Percentiles rank a stretch among this genome's conserved stretches.
These are phyloP conservation scores for Drechslera avenae DNA, from an alignment of 2,329 filamentous ascomycete genomes.

Conservation along the genomic window DNA sequence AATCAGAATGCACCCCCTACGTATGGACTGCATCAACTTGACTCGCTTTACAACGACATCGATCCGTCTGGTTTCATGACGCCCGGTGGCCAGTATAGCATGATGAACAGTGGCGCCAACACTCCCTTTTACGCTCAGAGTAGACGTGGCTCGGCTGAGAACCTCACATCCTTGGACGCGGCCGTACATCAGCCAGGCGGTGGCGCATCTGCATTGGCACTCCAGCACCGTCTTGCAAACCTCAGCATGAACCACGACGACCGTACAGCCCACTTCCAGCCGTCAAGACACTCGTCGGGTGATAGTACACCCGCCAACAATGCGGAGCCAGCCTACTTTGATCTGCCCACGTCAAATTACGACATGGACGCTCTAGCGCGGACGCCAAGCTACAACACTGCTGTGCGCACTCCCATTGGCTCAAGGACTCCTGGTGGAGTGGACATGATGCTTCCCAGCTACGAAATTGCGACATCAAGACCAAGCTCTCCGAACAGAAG, in stretches of 20 bases:
- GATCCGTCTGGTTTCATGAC: slow-evolving; percentile 82
- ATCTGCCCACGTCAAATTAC: slow-evolving; percentile 30
- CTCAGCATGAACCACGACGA: slow-evolving; percentile 51
- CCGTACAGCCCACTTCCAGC: slow-evolving; percentile 36
- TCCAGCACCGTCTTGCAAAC: slow-evolving; percentile 71
- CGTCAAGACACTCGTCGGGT: slow-evolving; percentile 39
- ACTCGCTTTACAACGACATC: slow-evolving; percentile 87
- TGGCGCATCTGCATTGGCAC: slow-evolving; percentile 60
- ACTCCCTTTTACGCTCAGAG: slow-evolving; percentile 77
- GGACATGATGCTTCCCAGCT: slow-evolving; percentile 51
- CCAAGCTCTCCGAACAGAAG: slow-evolving; percentile 48
- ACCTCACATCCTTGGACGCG: slow-evolving; percentile 66
- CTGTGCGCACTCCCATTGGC: slow-evolving; percentile 53
- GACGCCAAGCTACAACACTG: slow-evolving; percentile 59
- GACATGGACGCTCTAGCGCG: slow-evolving; percentile 55
- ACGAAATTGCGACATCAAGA: slow-evolving; percentile 53
- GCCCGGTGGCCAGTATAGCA: slow-evolving; percentile 65
- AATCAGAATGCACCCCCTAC: slow-evolving; percentile 80
- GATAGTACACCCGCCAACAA: slow-evolving; percentile 43
- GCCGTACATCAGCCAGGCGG: slow-evolving; percentile 41
- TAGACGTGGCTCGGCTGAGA: slow-evolving; percentile 79
- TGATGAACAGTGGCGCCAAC: slow-evolving; percentile 61
- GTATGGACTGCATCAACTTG: slow-evolving; percentile 87
- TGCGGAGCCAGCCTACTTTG: slow-evolving; percentile 30
- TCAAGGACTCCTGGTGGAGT: slow-evolving; percentile 46